Conservation (phyloP, 2,329 filamentous ascomycete genomes). For the Ophiocordyceps australis region DNA sequence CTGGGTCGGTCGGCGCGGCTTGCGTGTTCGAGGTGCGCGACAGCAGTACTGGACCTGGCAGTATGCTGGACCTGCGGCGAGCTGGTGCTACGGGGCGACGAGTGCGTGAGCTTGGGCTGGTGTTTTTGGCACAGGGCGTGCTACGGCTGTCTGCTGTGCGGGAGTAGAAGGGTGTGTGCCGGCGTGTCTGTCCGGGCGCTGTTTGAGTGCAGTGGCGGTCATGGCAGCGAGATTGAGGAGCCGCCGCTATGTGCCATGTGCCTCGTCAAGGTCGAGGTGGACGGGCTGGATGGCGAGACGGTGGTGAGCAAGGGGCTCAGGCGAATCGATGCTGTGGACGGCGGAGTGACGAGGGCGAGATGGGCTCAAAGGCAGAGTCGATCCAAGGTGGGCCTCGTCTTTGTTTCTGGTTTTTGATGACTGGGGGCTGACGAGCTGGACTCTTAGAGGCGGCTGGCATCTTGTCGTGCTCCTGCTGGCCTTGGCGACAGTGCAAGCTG, state of each 20-base stretch:
- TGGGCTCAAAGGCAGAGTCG: slow-evolving; percentile 16
- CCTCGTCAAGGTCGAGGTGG: slow-evolving; percentile 19
- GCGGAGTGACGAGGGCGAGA: slow-evolving; percentile 24
- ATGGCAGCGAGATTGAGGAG: slow-evolving; percentile 21
- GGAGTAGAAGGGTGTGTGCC: slow-evolving; percentile 17
- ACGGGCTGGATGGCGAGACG: slow-evolving; percentile 10
- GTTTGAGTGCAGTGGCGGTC: slow-evolving; percentile 7
- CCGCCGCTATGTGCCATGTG: slow-evolving; percentile 32
- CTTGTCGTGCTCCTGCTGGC: no score
- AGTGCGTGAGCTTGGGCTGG: slow-evolving; percentile 40
- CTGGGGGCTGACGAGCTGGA: no score
- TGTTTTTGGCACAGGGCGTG: slow-evolving; percentile 40
- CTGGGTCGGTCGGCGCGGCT: slow-evolving; percentile 28
- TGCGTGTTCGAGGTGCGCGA: slow-evolving; percentile 27
- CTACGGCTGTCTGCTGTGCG: slow-evolving; percentile 36
- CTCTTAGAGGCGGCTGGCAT: no score
- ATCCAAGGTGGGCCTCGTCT: no score
- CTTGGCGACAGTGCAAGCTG: no score
- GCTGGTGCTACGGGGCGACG: slow-evolving; percentile 30
- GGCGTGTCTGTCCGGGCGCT: slow-evolving; percentile 16
- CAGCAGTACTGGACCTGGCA: slow-evolving; percentile 29
- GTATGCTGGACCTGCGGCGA: slow-evolving; percentile 41
- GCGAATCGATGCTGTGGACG: slow-evolving; percentile 23
- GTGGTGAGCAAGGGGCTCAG: slow-evolving; percentile 22
- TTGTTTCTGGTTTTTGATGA: no score